Evolutionary conservation across 768 basidiomycete species (phyloP), one percentile per base, ranked within the genome.

Genomic region (Suillus lakei): DNA sequence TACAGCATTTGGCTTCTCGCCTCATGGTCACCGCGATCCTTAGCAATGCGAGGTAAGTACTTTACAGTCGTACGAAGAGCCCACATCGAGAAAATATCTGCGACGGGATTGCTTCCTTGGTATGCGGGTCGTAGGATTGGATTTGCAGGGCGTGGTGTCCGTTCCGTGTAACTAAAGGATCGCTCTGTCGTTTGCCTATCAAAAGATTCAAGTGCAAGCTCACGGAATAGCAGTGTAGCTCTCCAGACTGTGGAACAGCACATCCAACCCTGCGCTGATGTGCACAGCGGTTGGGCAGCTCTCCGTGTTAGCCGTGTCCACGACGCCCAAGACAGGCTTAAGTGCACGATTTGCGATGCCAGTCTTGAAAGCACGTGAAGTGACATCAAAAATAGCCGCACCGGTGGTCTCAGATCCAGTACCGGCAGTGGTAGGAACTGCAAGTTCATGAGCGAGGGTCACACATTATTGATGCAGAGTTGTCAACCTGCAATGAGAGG

Each of bases 361-460:
- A 16, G 97, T 98, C 83, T 98, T 98, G 86, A 98, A 98, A 6
- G 90, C 87, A 71, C 85, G 88, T 0, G 95, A 95, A 0, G 96
- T 93, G 51, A 98, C 94, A 72, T 96, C 93, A 62, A 98, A 85
- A 69, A 98, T 97, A 13, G 96, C 94, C 0, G 96, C 91, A 12
- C 96, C 96, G 0, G 96, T 98, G 3, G 96, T 98, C 77, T 98
- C 94, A 1, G 93, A 94, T 21, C 95, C 96, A 16, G 96, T 97
- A 59, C 97, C 97, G 36, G 88, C 88, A 6, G 90, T 91, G 1
- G 90, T 91, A 4, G 89, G 90, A 13, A 91, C 87, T 85, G 55
- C 16, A 54, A 32, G 18, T 2, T 62, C 46, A 68, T 61, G 59
- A 65, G 65, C 34, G 39, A 60, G 61, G 4, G 3, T 9, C 26